Conservation (phyloP, 345 rosid genomes). For the Jatropha curcas region DNA sequence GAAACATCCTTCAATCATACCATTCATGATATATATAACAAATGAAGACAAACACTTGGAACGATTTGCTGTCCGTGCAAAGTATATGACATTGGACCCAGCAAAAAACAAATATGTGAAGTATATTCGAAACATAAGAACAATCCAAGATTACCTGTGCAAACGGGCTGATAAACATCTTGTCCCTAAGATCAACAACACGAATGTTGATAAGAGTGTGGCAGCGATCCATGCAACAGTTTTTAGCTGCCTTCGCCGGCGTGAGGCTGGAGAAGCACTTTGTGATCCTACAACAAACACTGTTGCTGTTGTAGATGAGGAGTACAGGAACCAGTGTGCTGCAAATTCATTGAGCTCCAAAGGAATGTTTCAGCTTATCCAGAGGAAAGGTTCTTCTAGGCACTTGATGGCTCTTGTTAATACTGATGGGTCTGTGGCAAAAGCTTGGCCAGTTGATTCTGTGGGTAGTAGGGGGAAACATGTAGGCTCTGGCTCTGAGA, state of each 20-base stretch:
- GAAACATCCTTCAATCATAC: conserved; percentile 95
- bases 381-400: conserved; percentile 93
- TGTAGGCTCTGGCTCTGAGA: conserved; percentile 39
- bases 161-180: conserved; percentile 96
- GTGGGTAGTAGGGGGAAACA: conserved; percentile 57
- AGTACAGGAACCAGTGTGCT: conserved; percentile 87
- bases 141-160: conserved; percentile 91
- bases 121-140: conserved; percentile 88
- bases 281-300: conserved; percentile 81
- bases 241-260: conserved; percentile 90
- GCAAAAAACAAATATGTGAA: conserved; percentile 95
- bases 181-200: conserved; percentile 94
- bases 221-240: conserved; percentile 98
- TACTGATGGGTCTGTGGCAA: conserved; percentile 90
- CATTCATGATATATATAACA: conserved; percentile 93
- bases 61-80: conserved; percentile 97
- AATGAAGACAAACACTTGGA: conserved; percentile 98
- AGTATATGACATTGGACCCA: conserved; percentile 98
- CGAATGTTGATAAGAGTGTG: conserved; percentile 95
- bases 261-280: conserved; percentile 82
- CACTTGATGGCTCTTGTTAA: conserved; percentile 97
- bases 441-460: conserved; percentile 86
- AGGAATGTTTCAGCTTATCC: conserved; percentile 97
- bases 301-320: conserved; percentile 76
- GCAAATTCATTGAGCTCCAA: conserved; percentile 92